Base-by-base conservation (phyloP, 2,329 filamentous ascomycete genomes). In the Trichoderma afroharzianum region DNA sequence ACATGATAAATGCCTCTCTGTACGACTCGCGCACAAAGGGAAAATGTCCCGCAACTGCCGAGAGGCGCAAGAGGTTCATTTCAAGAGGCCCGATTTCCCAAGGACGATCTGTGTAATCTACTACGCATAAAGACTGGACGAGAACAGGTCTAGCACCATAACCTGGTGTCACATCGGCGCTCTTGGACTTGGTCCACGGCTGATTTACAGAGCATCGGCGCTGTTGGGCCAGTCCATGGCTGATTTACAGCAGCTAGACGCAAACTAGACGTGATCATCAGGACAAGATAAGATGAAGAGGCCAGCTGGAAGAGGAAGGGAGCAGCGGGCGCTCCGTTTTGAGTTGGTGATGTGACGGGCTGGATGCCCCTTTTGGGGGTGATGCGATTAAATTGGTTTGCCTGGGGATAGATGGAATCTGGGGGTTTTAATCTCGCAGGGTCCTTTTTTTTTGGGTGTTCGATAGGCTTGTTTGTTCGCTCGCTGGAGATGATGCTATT, bases 11-110 rank as follows among this genome's bases (percentile, higher is more conserved):
- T 62, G 58, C 33, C 24, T 47, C 24, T 47, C 36, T 43, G 59
- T 47, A 63, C 59, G 59, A 63, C 63, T 53, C 62, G 47, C 30
- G 30, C 62, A 63, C 26, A 50, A 43, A 6, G 18, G 1, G 4
- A 63, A 50, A 50, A 63, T 50, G 62, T 24, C 39, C 62, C 62
- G 62, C 63, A 66, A 26, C 47, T 66, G 63, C 47, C 63, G 47
- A 26, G 21, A 26, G 21, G 21, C 47, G 63, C 30, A 53, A 30
- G 63, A 66, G 18, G 14, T 63, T 63, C 39, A 50, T 63, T 50
- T 63, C 39, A 63, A 28, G 28, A 66, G 33, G 5, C 14, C 47
- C 39, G 11, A n/a, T n/a, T n/a, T 33, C 24, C 28, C 11, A 21
- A 33, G 14, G 28, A 28, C 63, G 63, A 66, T 55, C 30, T 66